phyloP scores from a whole-genome alignment of 2,329 filamentous ascomycete species.

The Laburnicola sp. region DNA sequence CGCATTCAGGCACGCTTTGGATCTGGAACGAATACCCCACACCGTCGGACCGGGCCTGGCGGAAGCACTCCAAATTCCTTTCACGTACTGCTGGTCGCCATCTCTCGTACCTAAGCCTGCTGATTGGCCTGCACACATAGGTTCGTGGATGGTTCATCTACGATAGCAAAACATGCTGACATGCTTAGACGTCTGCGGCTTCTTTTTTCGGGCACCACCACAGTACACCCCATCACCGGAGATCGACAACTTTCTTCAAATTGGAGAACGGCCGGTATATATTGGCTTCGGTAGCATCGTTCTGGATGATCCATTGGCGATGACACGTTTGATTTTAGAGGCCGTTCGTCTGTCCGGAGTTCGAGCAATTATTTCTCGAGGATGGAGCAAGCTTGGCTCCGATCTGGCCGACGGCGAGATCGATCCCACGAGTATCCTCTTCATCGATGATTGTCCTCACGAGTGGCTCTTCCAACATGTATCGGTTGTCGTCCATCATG shows the following conservation, averaged over 20 bases:
- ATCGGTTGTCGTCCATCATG: slow-evolving; percentile 59
- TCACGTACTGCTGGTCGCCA: slow-evolving; percentile 54
- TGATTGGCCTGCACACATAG: slow-evolving; percentile 23
- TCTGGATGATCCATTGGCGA: slow-evolving; percentile 52
- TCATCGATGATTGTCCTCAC: slow-evolving; percentile 56
- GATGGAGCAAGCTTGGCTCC: slow-evolving; percentile 51
- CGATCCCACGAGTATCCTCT: slow-evolving; percentile 48
- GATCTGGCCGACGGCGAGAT: slow-evolving; percentile 16
- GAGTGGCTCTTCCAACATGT: slow-evolving; percentile 63
- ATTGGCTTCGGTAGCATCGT: slow-evolving; percentile 61
- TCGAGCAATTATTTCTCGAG: slow-evolving; percentile 57
- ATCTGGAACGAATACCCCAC: slow-evolving; percentile 45
- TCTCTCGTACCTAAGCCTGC: slow-evolving; percentile 24
- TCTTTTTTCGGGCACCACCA: slow-evolving; percentile 47
- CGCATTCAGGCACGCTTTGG: slow-evolving; percentile 44
- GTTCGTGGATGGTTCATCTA: slow-evolving; percentile 31
- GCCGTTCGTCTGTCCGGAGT: slow-evolving; percentile 41
- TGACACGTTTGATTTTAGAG: slow-evolving; percentile 51
- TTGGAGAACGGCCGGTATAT: slow-evolving; percentile 53
- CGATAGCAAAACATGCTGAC: neutral
- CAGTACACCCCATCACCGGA: slow-evolving; percentile 44
- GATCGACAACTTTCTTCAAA: slow-evolving; percentile 49
- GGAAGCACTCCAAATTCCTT: slow-evolving; percentile 45
- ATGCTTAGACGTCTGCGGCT: slow-evolving; percentile 44
- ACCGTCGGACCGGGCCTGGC: slow-evolving; percentile 45